Conservation (phyloP, 2,329 filamentous ascomycete genomes). For the Exophiala xenobiotica region DNA sequence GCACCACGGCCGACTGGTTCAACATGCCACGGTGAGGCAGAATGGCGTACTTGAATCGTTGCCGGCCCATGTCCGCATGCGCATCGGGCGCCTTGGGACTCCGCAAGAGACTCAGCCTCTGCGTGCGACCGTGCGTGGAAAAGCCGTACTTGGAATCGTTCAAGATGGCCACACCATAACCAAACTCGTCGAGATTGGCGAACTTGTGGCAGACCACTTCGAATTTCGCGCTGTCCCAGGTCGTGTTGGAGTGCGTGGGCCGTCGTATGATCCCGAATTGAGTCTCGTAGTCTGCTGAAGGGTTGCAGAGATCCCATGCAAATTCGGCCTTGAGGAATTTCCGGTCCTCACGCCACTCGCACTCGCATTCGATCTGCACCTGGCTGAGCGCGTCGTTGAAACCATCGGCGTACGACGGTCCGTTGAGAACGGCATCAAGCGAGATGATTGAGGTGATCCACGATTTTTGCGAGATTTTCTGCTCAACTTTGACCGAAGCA, state of each 20-base stretch:
- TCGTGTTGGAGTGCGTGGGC: constrained; percentile 97
- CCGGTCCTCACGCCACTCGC: constrained; percentile 94
- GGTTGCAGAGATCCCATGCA: constrained; percentile 85
- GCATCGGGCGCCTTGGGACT: constrained; percentile 92
- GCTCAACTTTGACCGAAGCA: constrained; percentile 78
- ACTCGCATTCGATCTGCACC: constrained; percentile 76
- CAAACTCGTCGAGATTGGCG: constrained; percentile 81
- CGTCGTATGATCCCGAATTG: constrained; percentile 85
- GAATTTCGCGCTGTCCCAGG: constrained; percentile 96
- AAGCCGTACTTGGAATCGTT: constrained; percentile 97
- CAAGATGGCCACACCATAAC: constrained; percentile 85
- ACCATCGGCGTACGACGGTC: constrained; percentile 52
- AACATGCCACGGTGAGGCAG: constrained; percentile 76
- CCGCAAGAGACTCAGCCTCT: constrained; percentile 85
- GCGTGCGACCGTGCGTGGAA: constrained; percentile 79
- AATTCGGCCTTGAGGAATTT: constrained; percentile 99
- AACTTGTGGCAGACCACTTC: constrained; percentile 94
- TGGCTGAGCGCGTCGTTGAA: constrained; percentile 61
- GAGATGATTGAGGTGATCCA: constrained; percentile 83
- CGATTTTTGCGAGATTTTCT: constrained; percentile 81
- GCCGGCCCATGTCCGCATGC: constrained; percentile 88
- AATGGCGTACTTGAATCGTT: constrained; percentile 85
- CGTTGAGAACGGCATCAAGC: constrained; percentile 50
- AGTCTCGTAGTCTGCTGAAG: constrained; percentile 89
- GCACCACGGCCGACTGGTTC: constrained; percentile 71